phyloP scores from a whole-genome alignment of 1,139 yeast genomes.

The Petasospora rhodanensis region DNA sequence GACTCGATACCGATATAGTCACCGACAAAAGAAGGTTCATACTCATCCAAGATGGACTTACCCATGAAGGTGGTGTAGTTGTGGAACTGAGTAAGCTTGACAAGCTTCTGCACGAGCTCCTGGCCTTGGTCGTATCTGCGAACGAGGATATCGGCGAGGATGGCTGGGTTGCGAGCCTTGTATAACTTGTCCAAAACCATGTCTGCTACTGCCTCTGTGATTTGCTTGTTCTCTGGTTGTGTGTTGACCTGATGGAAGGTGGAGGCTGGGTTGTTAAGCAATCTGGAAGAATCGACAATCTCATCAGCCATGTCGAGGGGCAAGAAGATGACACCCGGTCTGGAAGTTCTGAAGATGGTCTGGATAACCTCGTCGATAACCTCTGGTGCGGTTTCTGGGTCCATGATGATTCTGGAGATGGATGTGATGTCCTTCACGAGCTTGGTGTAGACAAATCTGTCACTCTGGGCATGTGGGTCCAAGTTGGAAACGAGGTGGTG shows the following conservation, averaged over 20 bases:
- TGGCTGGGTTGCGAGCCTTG: conserved; percentile 48
- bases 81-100: conserved; percentile 41
- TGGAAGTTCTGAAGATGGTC: conserved; percentile 49
- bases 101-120: conserved; percentile 37
- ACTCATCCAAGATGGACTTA: conserved; percentile 58
- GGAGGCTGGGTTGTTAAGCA: conserved; percentile 16
- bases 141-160: conserved; percentile 59
- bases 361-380: conserved; percentile 63
- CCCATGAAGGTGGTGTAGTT: conserved; percentile 51
- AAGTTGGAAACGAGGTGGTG: conserved; percentile 62
- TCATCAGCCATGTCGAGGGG: conserved; percentile 65
- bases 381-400: conserved; percentile 43
- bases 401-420: conserved; percentile 49
- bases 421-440: conserved; percentile 56
- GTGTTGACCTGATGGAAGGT: conserved; percentile 20
- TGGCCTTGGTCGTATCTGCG: conserved; percentile 44
- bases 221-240: too few species aligned
- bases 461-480: conserved; percentile 37
- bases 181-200: conserved; percentile 48
- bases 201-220: conserved; percentile 39
- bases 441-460: conserved; percentile 54
- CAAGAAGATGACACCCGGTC: conserved; percentile 77
- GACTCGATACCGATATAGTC: conserved; percentile 56
- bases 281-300: conserved; percentile 38
- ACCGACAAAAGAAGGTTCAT: conserved; percentile 53